Percentiles rank a stretch among this genome's conserved stretches.
phyloP scores from a whole-genome alignment of 2,329 filamentous ascomycete genomes.

The Trichophyton equinum region DNA sequence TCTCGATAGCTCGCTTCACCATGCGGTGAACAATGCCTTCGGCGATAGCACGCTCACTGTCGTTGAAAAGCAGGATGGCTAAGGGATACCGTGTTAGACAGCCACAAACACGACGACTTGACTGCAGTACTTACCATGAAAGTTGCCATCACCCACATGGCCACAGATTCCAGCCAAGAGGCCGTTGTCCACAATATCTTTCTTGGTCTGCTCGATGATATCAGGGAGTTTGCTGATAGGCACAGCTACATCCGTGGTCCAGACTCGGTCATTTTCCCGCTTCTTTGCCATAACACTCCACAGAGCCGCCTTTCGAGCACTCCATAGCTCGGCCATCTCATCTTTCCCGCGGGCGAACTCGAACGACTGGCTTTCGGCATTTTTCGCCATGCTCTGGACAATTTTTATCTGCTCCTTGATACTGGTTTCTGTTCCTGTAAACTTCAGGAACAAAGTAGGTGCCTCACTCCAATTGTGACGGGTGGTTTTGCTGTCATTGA shows the following conservation, averaged over 20 bases:
- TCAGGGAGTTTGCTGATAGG: slow-evolving; percentile 59
- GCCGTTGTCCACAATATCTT: slow-evolving; percentile 50
- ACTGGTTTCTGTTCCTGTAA: slow-evolving; percentile 50
- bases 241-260: slow-evolving; percentile 73
- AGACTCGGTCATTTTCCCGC: slow-evolving; percentile 50
- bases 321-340: slow-evolving; percentile 60
- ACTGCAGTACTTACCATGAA: slow-evolving; percentile 42
- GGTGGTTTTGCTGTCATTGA: slow-evolving; percentile 42
- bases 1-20: slow-evolving; percentile 56
- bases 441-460: slow-evolving; percentile 66
- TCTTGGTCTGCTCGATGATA: slow-evolving; percentile 59
- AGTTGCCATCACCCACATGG: slow-evolving; percentile 64
- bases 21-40: slow-evolving; percentile 53
- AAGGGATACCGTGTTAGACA: slow-evolving; percentile 8
- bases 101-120: no score
- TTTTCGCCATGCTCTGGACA: slow-evolving; percentile 47
- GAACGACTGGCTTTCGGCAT: slow-evolving; percentile 45
- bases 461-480: slow-evolving; percentile 51
- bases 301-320: slow-evolving; percentile 59
- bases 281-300: slow-evolving; percentile 60
- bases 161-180: slow-evolving; percentile 56
- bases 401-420: slow-evolving; percentile 53
- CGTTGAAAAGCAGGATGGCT: slow-evolving; percentile 51
- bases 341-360: slow-evolving; percentile 54
- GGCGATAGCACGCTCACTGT: slow-evolving; percentile 43